These are phyloP conservation scores for Claviceps monticola DNA, from an alignment of 2,329 filamentous ascomycete species.

Conservation along the genomic window DNA sequence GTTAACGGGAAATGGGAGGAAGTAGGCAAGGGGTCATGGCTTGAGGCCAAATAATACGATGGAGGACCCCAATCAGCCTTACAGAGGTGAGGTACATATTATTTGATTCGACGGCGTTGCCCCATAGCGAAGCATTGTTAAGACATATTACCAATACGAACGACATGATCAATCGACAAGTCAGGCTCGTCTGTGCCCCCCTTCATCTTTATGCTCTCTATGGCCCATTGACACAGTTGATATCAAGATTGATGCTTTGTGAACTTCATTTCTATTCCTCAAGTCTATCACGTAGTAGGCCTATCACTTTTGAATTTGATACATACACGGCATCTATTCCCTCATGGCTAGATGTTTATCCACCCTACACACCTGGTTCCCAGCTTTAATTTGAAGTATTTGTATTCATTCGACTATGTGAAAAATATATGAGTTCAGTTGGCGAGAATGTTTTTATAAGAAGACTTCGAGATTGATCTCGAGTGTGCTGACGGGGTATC, in stretches of 20 bases:
- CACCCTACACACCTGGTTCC: not conserved
- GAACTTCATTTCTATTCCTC: not conserved
- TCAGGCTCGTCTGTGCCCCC: not conserved
- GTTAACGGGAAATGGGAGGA: not conserved
- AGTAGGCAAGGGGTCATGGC: not conserved
- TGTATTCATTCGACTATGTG: no score
- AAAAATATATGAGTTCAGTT: no score
- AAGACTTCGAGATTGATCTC: constrained; percentile 94
- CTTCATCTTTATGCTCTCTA: not conserved
- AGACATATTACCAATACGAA: not conserved
- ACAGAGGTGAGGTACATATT: not conserved
- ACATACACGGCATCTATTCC: no score
- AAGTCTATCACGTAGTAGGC: constrained; percentile 9
- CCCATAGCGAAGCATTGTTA: constrained; percentile 1
- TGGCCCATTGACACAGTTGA: not conserved
- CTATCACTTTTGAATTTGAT: no score
- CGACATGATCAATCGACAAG: not conserved
- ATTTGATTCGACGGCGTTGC: not conserved
- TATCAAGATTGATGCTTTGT: not conserved
- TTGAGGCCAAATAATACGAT: not conserved
- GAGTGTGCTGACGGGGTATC: constrained; percentile 83
- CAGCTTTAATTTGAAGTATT: not conserved
- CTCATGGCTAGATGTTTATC: not conserved
- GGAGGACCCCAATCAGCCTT: not conserved
- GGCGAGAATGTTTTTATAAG: constrained; percentile 38